phyloP scores from a whole-genome alignment of 495 filamentous ascomycete genomes.

The Tuber indicum region DNA sequence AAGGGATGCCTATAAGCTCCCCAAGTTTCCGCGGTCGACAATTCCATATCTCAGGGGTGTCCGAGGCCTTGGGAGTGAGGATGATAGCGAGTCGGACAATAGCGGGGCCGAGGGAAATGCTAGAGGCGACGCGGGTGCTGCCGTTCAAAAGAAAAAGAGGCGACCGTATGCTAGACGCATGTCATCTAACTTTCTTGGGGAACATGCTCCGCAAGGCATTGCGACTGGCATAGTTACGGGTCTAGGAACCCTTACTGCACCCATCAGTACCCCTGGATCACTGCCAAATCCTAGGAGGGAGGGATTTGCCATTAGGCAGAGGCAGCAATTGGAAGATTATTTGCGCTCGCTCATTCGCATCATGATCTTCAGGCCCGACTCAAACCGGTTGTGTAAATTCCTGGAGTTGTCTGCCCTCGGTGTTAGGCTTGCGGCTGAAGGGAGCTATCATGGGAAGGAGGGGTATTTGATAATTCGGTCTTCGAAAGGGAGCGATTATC shows the following conservation, averaged over 20 bases:
- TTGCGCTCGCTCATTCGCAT: conserved; percentile 89
- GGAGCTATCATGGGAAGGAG: conserved; percentile 96
- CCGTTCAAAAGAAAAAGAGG: conserved; percentile 55
- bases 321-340: conserved; percentile 82
- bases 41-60: conserved; percentile 84
- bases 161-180: conserved; percentile 54
- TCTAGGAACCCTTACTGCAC: conserved; percentile 47
- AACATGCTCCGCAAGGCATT: conserved; percentile 39
- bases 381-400: conserved; percentile 93
- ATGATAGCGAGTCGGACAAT: conserved; percentile 63
- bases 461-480: conserved; percentile 87
- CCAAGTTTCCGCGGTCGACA: conserved; percentile 80
- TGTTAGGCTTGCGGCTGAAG: conserved; percentile 89
- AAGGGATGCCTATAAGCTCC: conserved; percentile 54
- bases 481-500: conserved; percentile 82
- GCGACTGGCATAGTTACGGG: conserved; percentile 44
- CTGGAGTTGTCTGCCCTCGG: conserved; percentile 90
- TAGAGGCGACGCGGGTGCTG: conserved; percentile 46
- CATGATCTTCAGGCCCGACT: conserved; percentile 92
- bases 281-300: conserved; percentile 47
- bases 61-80: conserved; percentile 73
- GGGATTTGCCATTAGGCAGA: conserved; percentile 61
- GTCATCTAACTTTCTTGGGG: conserved; percentile 47
- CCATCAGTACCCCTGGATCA: conserved; percentile 40
- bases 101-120: conserved; percentile 53